Conservation (phyloP, 2,329 filamentous ascomycete genomes). For the Neoarthrinium moseri region DNA sequence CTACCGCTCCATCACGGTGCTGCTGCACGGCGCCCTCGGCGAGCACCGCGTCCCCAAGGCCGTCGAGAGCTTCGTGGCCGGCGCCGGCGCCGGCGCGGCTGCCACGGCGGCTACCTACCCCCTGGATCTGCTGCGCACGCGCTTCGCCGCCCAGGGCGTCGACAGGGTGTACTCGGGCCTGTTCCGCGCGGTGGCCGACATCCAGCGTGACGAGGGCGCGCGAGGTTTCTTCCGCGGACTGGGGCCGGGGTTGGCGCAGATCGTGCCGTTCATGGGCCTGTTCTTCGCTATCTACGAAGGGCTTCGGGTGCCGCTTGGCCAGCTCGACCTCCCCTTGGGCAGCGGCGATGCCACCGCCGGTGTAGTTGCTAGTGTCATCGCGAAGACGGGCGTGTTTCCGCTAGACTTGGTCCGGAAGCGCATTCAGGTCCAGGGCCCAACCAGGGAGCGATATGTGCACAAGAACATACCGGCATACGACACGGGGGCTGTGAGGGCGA, state of each 20-base stretch:
- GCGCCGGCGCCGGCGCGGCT: slow-evolving; percentile 76
- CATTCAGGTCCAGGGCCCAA: slow-evolving; percentile 93
- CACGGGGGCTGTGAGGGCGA: slow-evolving; percentile 62
- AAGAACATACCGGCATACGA: slow-evolving; percentile 84
- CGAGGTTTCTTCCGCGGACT: slow-evolving; percentile 87
- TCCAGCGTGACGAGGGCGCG: slow-evolving; percentile 71
- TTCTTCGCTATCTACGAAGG: slow-evolving; percentile 91
- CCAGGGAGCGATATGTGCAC: slow-evolving; percentile 74
- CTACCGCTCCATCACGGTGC: slow-evolving; percentile 73
- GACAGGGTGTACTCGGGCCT: slow-evolving; percentile 77
- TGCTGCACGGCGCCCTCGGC: slow-evolving; percentile 55
- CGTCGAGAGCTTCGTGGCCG: slow-evolving; percentile 79
- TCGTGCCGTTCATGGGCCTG: slow-evolving; percentile 94
- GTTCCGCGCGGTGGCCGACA: slow-evolving; percentile 66
- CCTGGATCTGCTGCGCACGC: slow-evolving; percentile 86
- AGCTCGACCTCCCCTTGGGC: slow-evolving; percentile 63
- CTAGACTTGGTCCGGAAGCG: slow-evolving; percentile 90
- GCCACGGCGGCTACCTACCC: slow-evolving; percentile 88
- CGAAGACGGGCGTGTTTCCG: slow-evolving; percentile 90
- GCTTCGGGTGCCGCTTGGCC: slow-evolving; percentile 59
- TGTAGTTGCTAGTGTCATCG: slow-evolving; percentile 71
- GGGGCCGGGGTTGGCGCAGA: slow-evolving; percentile 77
- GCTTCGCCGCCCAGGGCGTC: slow-evolving; percentile 92
- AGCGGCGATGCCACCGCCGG: slow-evolving; percentile 83
- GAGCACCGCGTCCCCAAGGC: slow-evolving; percentile 55